These are phyloP conservation scores for Agrocybe praecox DNA, from an alignment of 768 basidiomycete species.

Conservation along the genomic window DNA sequence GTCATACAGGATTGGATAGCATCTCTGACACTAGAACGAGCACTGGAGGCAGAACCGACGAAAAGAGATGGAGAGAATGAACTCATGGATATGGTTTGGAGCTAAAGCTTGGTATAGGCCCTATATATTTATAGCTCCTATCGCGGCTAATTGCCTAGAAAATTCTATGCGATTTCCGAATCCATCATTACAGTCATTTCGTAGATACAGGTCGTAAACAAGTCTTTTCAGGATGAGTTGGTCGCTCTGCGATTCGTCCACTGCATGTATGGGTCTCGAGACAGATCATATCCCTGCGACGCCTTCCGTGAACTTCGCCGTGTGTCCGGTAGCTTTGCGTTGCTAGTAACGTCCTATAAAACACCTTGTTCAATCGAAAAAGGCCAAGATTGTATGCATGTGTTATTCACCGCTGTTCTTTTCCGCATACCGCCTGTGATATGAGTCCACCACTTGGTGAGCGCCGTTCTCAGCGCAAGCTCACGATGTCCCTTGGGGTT, in stretches of 20 bases:
- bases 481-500: slow-evolving; percentile 93
- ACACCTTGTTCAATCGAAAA: slow-evolving; percentile 13
- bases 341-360: slow-evolving; percentile 67
- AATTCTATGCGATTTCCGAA: not conserved
- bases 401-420: slow-evolving; percentile 64
- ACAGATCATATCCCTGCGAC: slow-evolving; percentile 58
- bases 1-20: slow-evolving; percentile 63
- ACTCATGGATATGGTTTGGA: slow-evolving; percentile 37
- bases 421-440: slow-evolving; percentile 79
- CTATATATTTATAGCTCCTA: not conserved
- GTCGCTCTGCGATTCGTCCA: slow-evolving; percentile 84
- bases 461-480: slow-evolving; percentile 69
- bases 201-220: not conserved
- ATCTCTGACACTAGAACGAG: slow-evolving; percentile 48
- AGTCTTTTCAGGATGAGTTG: slow-evolving; percentile 35
- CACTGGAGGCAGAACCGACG: slow-evolving; percentile 50
- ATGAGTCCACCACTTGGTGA: slow-evolving; percentile 86
- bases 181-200: not conserved
- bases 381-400: not conserved
- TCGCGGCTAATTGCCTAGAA: not conserved
- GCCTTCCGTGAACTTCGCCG: slow-evolving; percentile 77
- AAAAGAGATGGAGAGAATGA: slow-evolving; percentile 47
- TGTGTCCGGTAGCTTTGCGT: slow-evolving; percentile 74
- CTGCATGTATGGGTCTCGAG: slow-evolving; percentile 83
- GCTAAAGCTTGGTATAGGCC: not conserved